These are phyloP conservation scores for Talaromyces rugulosus DNA, from an alignment of 2,329 filamentous ascomycete genomes.

Conservation along the genomic window DNA sequence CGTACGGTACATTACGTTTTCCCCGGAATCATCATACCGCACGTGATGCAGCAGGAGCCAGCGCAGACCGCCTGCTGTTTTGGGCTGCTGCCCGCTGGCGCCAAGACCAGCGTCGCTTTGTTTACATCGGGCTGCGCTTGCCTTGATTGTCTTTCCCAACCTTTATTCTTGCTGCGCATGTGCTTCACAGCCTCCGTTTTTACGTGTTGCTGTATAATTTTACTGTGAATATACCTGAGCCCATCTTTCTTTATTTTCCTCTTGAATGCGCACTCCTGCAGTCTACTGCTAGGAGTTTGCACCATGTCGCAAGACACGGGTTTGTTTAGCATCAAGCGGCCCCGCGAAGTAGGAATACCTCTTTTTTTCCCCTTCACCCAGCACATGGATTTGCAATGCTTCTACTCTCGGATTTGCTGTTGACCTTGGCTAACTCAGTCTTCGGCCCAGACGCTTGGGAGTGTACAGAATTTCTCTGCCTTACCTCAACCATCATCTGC, in stretches of 20 bases:
- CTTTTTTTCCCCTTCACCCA: conserved; percentile 4
- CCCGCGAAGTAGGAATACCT: conserved; percentile 68
- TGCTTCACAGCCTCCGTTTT: background rate
- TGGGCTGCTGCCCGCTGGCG: conserved; percentile 14
- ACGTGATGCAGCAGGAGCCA: background rate
- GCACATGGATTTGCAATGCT: background rate
- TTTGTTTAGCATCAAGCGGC: conserved; percentile 86
- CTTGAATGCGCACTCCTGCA: conserved; percentile 16
- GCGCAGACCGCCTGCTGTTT: conserved; percentile 27
- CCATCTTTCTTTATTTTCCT: background rate
- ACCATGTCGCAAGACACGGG: conserved; percentile 82
- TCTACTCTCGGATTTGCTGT: background rate
- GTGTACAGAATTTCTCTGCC: conserved; percentile 74
- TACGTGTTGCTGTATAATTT: background rate
- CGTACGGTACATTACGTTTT: conserved; percentile 14
- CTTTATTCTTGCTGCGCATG: background rate
- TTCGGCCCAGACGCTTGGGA: conserved; percentile 65
- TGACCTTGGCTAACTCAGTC: conserved; percentile 17
- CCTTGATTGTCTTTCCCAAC: background rate
- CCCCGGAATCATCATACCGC: conserved; percentile 8
- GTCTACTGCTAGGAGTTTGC: conserved; percentile 24
- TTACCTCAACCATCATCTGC: conserved; percentile 90
- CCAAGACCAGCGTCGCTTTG: conserved; percentile 21
- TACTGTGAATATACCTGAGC: background rate
- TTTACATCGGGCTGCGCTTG: conserved; percentile 26